A percentile compares a stretch with the other conserved stretches of the same genome.
Evolutionary conservation across 495 filamentous ascomycete genomes (phyloP).

Genomic region (Cudoniella acicularis): DNA sequence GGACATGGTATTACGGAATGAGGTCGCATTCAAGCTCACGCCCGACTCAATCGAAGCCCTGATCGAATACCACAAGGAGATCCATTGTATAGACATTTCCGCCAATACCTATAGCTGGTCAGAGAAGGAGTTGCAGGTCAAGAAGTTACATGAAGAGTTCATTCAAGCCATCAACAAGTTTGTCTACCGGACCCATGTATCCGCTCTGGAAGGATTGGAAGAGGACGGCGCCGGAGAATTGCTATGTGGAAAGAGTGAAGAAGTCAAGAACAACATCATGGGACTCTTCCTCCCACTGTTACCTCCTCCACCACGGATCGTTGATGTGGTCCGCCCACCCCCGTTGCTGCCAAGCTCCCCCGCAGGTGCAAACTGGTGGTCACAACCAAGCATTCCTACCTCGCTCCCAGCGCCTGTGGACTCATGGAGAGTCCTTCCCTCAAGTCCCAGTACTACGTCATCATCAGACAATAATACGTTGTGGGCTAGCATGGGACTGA

Average conservation of each 20-base stretch:
- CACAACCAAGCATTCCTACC: constrained; percentile 47
- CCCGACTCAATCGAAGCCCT: constrained; percentile 92
- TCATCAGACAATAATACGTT: constrained; percentile 68
- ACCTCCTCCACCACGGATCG: constrained; percentile 86
- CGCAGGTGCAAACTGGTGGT: constrained; percentile 77
- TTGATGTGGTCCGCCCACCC: constrained; percentile 84
- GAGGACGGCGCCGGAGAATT: constrained; percentile 96
- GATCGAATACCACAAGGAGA: constrained; percentile 95
- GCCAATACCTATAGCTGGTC: constrained; percentile 93
- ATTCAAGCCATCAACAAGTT: constrained; percentile 97
- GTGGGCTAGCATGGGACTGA: constrained; percentile 77
- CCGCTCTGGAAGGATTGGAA: constrained; percentile 91
- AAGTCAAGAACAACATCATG: constrained; percentile 86
- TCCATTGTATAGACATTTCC: constrained; percentile 87
- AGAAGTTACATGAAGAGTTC: constrained; percentile 97
- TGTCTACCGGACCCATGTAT: constrained; percentile 86
- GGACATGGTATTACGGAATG: constrained; percentile 96
- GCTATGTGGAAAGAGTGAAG: constrained; percentile 85
- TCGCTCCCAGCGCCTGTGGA: constrained; percentile 70
- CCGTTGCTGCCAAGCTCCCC: constrained; percentile 86
- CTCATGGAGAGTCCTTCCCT: constrained; percentile 89
- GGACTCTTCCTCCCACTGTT: constrained; percentile 83
- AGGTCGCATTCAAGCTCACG: constrained; percentile 98
- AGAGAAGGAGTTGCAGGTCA: constrained; percentile 92
- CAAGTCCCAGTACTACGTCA: constrained; percentile 72